Evolutionary conservation across 768 basidiomycete species (phyloP), one percentile per base, ranked within the genome.

Genomic region (Jaapia argillacea): DNA sequence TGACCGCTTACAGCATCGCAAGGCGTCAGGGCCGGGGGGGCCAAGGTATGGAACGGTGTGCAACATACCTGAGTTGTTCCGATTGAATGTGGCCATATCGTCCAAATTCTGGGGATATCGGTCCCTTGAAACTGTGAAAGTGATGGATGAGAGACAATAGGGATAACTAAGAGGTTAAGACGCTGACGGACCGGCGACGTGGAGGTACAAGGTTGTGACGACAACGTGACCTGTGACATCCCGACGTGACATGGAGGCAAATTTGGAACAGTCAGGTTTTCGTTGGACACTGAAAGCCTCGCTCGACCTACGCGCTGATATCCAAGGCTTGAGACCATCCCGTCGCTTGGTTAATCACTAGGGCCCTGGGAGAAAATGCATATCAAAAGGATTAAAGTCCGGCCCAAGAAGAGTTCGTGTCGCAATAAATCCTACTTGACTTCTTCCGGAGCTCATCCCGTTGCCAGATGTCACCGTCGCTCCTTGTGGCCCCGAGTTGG

Each of bases 311-410:
- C n/a, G n/a, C n/a, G n/a, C n/a, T n/a, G n/a, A n/a, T n/a, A n/a
- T n/a, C n/a, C n/a, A n/a, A n/a, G n/a, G n/a, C n/a, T n/a, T n/a
- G n/a, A n/a, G n/a, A n/a, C n/a, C n/a, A n/a, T n/a, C n/a, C n/a
- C n/a, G n/a, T n/a, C n/a, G n/a, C n/a, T n/a, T n/a, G 28, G 10
- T 33, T 33, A 16, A 10, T 33, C 10, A 10, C 28, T 33, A 10
- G 28, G 16, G 28, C 28, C 28, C 28, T 33, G 10, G 10, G 28
- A 16, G 10, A 10, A 33, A 16, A 65, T 65, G 59, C 77, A 84
- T 59, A 85, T 90, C 40, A 73, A 81, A 54, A 81, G 79, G 48
- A 74, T 89, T 59, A 87, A 83, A 63, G 87, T 89, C 46, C 70
- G 84, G 53, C 84, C 84, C 38, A 71, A 72, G 39, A 88, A 85